Evolutionary conservation across 169 alveolate species (phyloP).

Genomic region (Toxoplasma gondii): DNA sequence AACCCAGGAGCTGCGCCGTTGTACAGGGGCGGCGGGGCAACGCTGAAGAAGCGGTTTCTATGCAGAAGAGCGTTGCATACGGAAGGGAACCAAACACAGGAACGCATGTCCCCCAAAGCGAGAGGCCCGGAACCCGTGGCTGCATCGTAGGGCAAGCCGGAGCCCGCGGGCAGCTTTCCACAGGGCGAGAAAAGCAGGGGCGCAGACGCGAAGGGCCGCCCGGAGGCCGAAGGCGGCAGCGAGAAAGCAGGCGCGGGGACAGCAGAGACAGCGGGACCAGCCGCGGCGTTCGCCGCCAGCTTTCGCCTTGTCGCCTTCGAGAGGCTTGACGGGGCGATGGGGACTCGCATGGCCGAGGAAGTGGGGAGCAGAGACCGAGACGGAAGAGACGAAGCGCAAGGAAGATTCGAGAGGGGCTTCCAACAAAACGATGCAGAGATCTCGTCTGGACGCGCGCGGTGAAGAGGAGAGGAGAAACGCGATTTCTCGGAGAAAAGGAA

Average conservation of each 20-base stretch:
- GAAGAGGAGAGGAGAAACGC: too few species aligned
- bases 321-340: slow-evolving; percentile 7
- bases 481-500: too few species aligned
- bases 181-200: not conserved
- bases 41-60: not conserved
- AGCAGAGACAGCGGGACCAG: not conserved
- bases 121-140: not conserved
- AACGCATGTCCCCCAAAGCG: not conserved
- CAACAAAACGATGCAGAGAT: not conserved
- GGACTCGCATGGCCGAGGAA: not conserved
- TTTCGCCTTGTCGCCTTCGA: not conserved
- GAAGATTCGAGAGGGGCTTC: not conserved
- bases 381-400: not conserved
- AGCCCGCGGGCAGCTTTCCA: not conserved
- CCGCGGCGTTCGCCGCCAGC: not conserved
- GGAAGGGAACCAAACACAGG: not conserved
- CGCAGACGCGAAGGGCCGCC: not conserved
- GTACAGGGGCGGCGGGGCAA: not conserved
- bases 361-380: not conserved
- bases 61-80: not conserved
- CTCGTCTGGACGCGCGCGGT: too few species aligned
- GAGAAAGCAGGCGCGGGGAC: not conserved
- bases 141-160: not conserved
- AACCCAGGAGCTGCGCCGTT: not conserved
- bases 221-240: not conserved